Conservation (phyloP, 371 early-diverging fungal genomes). For the Encephalitozoon hellem region DNA sequence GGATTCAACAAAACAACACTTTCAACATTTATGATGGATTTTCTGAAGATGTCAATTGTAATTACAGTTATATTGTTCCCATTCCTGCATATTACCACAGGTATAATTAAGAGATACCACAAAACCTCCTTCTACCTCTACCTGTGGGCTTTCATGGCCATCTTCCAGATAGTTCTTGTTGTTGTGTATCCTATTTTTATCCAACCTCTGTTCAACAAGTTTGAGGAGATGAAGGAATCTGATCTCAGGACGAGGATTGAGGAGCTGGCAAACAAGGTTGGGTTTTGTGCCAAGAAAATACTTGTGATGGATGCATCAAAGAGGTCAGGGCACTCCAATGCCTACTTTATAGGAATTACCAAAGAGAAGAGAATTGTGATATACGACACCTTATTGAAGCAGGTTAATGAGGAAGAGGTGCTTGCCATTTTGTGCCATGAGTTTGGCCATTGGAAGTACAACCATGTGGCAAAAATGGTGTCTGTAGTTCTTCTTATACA, state of each 20-base stretch:
- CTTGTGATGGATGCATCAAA: slow-evolving; percentile 87
- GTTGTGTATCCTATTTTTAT: slow-evolving; percentile 83
- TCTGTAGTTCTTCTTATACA: slow-evolving; percentile 63
- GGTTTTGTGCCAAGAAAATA: slow-evolving; percentile 82
- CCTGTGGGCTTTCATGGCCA: slow-evolving; percentile 56
- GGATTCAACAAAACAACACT: slow-evolving; percentile 91
- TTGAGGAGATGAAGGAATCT: slow-evolving; percentile 72
- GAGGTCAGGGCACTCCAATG: slow-evolving; percentile 83
- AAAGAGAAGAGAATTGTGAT: slow-evolving; percentile 90
- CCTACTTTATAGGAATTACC: slow-evolving; percentile 71
- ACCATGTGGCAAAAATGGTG: slow-evolving; percentile 71
- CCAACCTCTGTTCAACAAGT: slow-evolving; percentile 91
- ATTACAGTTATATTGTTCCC: slow-evolving; percentile 38
- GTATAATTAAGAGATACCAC: slow-evolving; percentile 26
- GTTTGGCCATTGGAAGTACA: slow-evolving; percentile 84
- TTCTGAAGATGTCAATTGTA: slow-evolving; percentile 56
- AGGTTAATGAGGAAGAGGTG: slow-evolving; percentile 69
- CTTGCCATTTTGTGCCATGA: slow-evolving; percentile 80
- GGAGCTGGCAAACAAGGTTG: slow-evolving; percentile 70
- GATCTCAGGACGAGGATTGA: slow-evolving; percentile 73
- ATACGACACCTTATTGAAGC: slow-evolving; percentile 81
- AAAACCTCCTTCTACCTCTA: slow-evolving; percentile 17
- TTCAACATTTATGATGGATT: slow-evolving; percentile 70
- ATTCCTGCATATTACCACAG: slow-evolving; percentile 9
- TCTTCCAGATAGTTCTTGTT: slow-evolving; percentile 75